Conservation (phyloP, 148 eudicot genomes). For the Silene latifolia region DNA sequence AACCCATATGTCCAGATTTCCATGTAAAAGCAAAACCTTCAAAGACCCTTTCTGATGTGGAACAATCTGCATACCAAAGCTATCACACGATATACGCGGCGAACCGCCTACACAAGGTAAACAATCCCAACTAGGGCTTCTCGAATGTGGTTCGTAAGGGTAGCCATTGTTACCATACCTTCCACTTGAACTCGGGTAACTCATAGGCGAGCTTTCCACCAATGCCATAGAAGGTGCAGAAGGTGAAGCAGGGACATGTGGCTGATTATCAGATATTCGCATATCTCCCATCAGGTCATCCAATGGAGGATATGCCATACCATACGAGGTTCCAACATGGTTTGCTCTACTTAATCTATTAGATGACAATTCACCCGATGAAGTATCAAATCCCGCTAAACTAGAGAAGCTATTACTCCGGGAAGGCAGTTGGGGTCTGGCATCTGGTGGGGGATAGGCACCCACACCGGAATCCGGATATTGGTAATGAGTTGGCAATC, state of each 20-base stretch:
- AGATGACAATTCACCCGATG: conserved; percentile 14
- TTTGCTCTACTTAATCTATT: conserved; percentile 18
- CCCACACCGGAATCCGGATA: too few relatives aligned
- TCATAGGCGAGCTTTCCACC: conserved; percentile 18
- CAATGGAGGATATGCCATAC: conserved; percentile 42
- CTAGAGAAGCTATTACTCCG: too few relatives aligned
- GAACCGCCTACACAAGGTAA: conserved; percentile 22
- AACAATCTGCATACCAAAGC: conserved; percentile 47
- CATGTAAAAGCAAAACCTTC: conserved; percentile 77
- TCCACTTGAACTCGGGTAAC: conserved; percentile 29
- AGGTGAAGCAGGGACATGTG: conserved; percentile 44
- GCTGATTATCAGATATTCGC: conserved; percentile 36
- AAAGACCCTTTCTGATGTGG: conserved; percentile 50
- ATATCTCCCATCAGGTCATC: conserved; percentile 44
- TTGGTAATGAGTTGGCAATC: conserved; percentile 25
- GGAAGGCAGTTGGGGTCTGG: too few relatives aligned
- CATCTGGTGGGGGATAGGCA: too few relatives aligned
- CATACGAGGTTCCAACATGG: conserved; percentile 19
- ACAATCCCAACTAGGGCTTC: conserved; percentile 40
- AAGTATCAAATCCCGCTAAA: conserved; percentile 26
- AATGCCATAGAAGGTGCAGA: conserved; percentile 38
- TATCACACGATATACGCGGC: conserved; percentile 18
- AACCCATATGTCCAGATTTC: conserved; percentile 78
- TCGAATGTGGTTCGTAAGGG: conserved; percentile 30
- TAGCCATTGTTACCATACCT: conserved; percentile 28